Evolutionary conservation across 2,329 filamentous ascomycete genomes (phyloP).

Genomic region (Rutstroemia sp.): DNA sequence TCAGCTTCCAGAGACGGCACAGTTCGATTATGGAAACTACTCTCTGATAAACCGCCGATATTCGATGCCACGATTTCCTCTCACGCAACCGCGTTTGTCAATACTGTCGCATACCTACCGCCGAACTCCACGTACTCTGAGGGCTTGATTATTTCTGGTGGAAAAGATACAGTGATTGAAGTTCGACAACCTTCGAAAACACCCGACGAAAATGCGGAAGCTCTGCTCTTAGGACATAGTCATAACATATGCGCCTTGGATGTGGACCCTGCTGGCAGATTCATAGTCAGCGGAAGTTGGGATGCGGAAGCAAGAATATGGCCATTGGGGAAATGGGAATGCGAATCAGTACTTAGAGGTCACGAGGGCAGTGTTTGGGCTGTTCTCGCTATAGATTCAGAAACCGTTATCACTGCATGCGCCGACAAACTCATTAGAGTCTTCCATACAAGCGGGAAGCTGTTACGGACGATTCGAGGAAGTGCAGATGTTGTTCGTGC

Average conservation of each 20-base stretch:
- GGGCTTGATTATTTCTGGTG: conserved; percentile 79
- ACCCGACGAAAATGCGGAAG: conserved; percentile 71
- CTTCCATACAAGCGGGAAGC: conserved; percentile 59
- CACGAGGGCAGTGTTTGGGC: conserved; percentile 84
- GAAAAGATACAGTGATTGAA: conserved; percentile 89
- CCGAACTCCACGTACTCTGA: conserved; percentile 60
- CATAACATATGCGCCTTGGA: conserved; percentile 86
- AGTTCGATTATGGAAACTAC: conserved; percentile 76
- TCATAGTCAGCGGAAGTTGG: conserved; percentile 89
- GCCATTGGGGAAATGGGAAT: conserved; percentile 80
- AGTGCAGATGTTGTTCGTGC: conserved; percentile 81
- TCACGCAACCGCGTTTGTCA: conserved; percentile 80
- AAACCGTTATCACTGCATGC: conserved; percentile 81
- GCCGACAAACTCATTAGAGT: conserved; percentile 86
- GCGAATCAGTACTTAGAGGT: conserved; percentile 61
- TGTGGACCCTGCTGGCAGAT: conserved; percentile 62
- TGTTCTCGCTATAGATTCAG: conserved; percentile 75
- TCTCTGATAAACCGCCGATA: conserved; percentile 54
- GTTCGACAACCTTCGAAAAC: conserved; percentile 64
- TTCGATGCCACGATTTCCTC: conserved; percentile 75
- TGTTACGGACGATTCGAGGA: conserved; percentile 57
- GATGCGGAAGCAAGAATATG: conserved; percentile 83
- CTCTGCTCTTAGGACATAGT: conserved; percentile 76
- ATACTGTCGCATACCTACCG: conserved; percentile 70
- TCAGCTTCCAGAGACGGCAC: conserved; percentile 90